Percentiles rank a stretch among this genome's conserved stretches.
Conservation (phyloP, 352 stramenopile species). For the Paralagenidium karlingii region DNA sequence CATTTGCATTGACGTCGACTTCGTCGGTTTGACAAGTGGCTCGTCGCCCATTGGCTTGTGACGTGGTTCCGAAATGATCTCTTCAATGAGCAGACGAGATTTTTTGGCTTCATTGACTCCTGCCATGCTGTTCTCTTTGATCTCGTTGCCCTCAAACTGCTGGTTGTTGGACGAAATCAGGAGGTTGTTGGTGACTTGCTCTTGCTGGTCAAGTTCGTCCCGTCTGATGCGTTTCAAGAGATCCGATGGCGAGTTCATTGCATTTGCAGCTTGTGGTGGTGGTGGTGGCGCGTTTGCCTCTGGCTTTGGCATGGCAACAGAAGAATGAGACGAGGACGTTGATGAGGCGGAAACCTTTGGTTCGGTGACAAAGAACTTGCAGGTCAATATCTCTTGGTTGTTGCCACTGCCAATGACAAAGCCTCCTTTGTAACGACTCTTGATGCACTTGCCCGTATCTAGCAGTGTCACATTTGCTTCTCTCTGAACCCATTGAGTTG, state of each 20-base stretch:
- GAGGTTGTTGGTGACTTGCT: slow-evolving; percentile 5
- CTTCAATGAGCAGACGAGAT: slow-evolving; percentile 1
- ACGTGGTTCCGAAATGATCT: background rate
- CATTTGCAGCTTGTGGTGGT: slow-evolving; percentile 3
- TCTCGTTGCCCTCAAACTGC: slow-evolving; percentile 3
- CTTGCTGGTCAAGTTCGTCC: slow-evolving; percentile 7
- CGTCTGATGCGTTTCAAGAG: slow-evolving; percentile 37
- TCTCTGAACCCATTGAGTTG: slow-evolving; percentile 64
- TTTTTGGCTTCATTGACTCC: slow-evolving; percentile 18
- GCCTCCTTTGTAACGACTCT: slow-evolving; percentile 73
- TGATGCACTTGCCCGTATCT: slow-evolving; percentile 62
- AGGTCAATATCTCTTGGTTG: slow-evolving; percentile 64
- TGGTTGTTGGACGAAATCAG: slow-evolving; percentile 1
- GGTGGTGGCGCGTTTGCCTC: background rate
- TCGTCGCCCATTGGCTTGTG: background rate
- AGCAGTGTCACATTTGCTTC: slow-evolving; percentile 29
- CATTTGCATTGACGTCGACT: slow-evolving; percentile 8
- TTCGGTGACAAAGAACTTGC: slow-evolving; percentile 54
- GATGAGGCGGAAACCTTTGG: too few species aligned
- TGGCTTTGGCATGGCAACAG: background rate
- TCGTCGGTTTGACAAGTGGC: background rate
- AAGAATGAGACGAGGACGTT: background rate
- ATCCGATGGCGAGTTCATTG: slow-evolving; percentile 30
- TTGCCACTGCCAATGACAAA: slow-evolving; percentile 25
- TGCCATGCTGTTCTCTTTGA: slow-evolving; percentile 23